Evolutionary conservation across 441 rosid species (phyloP).

Genomic region (Corymbia citriodora): DNA sequence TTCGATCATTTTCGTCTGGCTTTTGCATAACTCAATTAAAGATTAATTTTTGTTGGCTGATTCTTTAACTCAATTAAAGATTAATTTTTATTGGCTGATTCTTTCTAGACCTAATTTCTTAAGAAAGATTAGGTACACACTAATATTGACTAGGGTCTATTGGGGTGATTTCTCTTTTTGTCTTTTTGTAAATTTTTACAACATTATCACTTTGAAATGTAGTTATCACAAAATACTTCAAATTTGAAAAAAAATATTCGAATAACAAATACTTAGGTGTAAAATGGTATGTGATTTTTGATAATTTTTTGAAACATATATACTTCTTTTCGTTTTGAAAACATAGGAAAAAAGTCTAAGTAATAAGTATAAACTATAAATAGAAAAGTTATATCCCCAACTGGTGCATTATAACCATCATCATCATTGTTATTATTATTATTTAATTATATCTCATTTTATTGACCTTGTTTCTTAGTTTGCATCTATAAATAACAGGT

Average conservation of each 20-base stretch:
- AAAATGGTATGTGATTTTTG: background rate
- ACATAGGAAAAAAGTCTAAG: no score
- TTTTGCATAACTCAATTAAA: background rate
- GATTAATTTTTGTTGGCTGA: background rate
- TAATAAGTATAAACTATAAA: no score
- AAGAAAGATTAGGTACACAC: background rate
- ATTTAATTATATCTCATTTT: background rate
- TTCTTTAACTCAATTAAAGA: background rate
- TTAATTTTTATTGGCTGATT: background rate
- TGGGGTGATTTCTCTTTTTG: background rate
- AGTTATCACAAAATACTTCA: background rate
- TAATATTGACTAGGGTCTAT: background rate
- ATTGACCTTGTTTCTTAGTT: background rate
- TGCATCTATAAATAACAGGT: background rate
- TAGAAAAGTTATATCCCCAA: no score
- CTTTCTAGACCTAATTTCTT: background rate
- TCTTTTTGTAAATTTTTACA: background rate
- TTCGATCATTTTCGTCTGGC: background rate
- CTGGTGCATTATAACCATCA: no score
- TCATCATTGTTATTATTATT: no score
- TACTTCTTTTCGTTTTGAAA: no score
- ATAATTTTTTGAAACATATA: background rate
- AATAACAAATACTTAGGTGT: background rate
- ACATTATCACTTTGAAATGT: background rate
- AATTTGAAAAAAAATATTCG: no score